Conservation (phyloP, 768 basidiomycete species). For the Rhodotorula graminis region DNA sequence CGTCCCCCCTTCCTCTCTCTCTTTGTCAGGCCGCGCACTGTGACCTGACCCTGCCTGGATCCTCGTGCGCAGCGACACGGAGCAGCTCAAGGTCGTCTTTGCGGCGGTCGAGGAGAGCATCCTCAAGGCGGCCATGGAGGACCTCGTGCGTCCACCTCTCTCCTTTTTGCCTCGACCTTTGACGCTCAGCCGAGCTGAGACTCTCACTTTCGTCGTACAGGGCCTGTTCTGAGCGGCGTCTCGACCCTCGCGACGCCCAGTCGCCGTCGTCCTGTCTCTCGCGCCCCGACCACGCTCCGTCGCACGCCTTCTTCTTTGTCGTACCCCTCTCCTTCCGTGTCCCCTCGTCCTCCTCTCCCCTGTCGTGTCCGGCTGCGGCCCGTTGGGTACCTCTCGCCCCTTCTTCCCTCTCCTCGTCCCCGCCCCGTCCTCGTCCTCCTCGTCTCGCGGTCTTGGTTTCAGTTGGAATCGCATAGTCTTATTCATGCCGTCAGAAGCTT, state of each 20-base stretch:
- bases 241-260: too few species aligned
- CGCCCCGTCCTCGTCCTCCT: background rate
- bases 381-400: too few species aligned
- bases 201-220: background rate
- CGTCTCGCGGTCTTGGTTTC: background rate
- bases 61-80: constrained; percentile 26
- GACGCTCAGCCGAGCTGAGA: too few species aligned
- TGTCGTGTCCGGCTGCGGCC: too few species aligned
- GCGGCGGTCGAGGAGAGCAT: constrained; percentile 45
- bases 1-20: background rate
- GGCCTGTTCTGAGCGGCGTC: background rate
- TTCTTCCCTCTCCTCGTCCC: too few species aligned
- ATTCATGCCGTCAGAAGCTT: too few species aligned
- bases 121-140: constrained; percentile 40
- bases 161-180: too few species aligned
- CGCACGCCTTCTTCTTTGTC: too few species aligned
- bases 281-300: background rate
- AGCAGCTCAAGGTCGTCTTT: constrained; percentile 46
- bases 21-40: background rate
- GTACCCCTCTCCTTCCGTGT: too few species aligned
- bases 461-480: too few species aligned
- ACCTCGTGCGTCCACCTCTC: constrained; percentile 11
- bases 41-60: background rate
- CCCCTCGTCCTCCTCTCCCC: too few species aligned
- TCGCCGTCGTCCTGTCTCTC: too few species aligned